These are phyloP conservation scores for Candida smagusa DNA, from an alignment of 1,139 yeast genomes.

Conservation along the genomic window DNA sequence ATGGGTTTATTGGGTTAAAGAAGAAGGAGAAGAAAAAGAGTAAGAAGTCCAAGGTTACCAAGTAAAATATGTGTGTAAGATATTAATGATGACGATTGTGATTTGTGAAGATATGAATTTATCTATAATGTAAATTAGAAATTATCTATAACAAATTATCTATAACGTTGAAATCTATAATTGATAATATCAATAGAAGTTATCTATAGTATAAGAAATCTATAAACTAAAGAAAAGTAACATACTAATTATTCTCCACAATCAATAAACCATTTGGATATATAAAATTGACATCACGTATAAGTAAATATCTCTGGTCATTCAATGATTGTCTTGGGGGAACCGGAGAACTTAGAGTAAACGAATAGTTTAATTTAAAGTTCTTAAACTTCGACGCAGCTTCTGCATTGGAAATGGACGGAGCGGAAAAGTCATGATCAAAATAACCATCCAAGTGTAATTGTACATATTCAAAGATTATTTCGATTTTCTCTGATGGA, in stretches of 20 bases:
- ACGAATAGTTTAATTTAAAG: slow-evolving; percentile 27
- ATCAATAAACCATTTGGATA: slow-evolving; percentile 45
- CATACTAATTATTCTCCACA: slow-evolving; percentile 31
- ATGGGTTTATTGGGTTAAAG: slow-evolving; percentile 56
- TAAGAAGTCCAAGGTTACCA: slow-evolving; percentile 36
- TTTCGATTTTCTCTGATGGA: slow-evolving; percentile 45
- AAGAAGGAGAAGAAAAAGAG: slow-evolving; percentile 65
- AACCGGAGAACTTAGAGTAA: slow-evolving; percentile 35
- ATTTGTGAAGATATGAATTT: too few relatives aligned
- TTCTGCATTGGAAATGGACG: slow-evolving; percentile 16
- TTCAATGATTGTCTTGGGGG: slow-evolving; percentile 37
- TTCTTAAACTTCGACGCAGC: slow-evolving; percentile 19
- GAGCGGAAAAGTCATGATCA: slow-evolving; percentile 18
- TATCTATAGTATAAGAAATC: too few relatives aligned
- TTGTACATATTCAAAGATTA: slow-evolving; percentile 60
- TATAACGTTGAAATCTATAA: too few relatives aligned
- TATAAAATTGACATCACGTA: slow-evolving; percentile 30
- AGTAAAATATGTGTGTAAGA: slow-evolving; percentile 9
- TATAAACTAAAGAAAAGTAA: too few relatives aligned
- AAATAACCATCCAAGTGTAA: slow-evolving; percentile 30
- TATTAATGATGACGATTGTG: slow-evolving; percentile 1
- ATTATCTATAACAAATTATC: too few relatives aligned
- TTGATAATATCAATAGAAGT: too few relatives aligned
- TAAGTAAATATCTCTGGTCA: slow-evolving; percentile 17
- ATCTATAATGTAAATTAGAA: too few relatives aligned